Conservation (phyloP, 2,329 filamentous ascomycete genomes). For the Dothiorella sarmentorum region DNA sequence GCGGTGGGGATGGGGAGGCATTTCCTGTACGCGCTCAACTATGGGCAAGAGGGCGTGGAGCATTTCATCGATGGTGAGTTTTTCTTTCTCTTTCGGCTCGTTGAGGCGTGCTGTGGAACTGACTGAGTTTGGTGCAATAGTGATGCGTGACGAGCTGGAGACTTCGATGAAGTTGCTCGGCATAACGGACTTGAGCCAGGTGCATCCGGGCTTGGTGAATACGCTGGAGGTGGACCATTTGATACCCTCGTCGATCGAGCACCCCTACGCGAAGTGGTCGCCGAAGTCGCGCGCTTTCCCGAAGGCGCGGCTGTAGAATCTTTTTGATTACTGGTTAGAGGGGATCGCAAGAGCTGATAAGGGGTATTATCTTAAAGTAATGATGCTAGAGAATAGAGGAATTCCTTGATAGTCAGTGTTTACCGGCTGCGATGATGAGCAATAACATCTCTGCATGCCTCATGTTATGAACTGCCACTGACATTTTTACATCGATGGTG, state of each 20-base stretch:
- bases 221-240: conserved; percentile 31
- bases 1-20: conserved; percentile 38
- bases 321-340: neutral
- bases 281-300: neutral
- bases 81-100: neutral
- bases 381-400: neutral
- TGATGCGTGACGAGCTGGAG: conserved; percentile 57
- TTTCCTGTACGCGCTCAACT: conserved; percentile 38
- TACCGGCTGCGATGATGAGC: neutral
- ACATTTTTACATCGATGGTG: neutral
- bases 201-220: conserved; percentile 61
- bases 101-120: no score
- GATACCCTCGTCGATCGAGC: conserved; percentile 20
- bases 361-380: neutral
- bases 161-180: conserved; percentile 66
- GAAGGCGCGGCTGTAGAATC: conserved; percentile 4
- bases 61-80: conserved; percentile 36
- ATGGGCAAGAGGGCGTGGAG: conserved; percentile 36
- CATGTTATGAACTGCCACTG: neutral
- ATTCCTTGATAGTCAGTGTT: neutral
- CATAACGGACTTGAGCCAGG: conserved; percentile 57
- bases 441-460: neutral
- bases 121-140: conserved; percentile 9
- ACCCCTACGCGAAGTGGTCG: conserved; percentile 18
- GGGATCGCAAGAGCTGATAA: neutral